Percentiles rank a stretch among this genome's conserved stretches.
Evolutionary conservation across 2,329 filamentous ascomycete species (phyloP).

Genomic region (Sphaceloma murrayae): DNA sequence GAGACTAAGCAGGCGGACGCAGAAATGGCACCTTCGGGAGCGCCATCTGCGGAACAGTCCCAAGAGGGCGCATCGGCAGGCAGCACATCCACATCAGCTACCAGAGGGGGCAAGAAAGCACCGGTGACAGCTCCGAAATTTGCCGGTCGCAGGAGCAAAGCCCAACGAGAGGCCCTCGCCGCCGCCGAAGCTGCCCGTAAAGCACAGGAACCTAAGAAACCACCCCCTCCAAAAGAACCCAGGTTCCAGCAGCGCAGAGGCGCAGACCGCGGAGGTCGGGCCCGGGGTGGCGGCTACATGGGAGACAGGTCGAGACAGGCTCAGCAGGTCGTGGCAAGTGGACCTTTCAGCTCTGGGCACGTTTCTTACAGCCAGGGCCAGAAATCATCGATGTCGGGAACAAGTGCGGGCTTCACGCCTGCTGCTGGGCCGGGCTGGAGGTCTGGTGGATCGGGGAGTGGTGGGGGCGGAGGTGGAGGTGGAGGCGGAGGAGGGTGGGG

Average conservation of each 20-base stretch:
- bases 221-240: background rate
- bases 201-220: conserved; percentile 23
- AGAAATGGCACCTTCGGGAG: background rate
- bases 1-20: too few species aligned
- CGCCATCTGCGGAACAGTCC: too few species aligned
- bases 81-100: conserved; percentile 10
- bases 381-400: too few species aligned
- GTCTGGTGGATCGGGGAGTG: conserved; percentile 13
- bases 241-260: conserved; percentile 23
- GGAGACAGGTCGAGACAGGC: conserved; percentile 25
- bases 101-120: conserved; percentile 18
- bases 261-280: conserved; percentile 24
- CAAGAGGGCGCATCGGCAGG: too few species aligned
- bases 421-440: background rate
- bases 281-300: conserved; percentile 35
- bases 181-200: conserved; percentile 24
- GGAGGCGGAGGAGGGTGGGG: too few species aligned
- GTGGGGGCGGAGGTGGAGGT: conserved; percentile 21
- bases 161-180: conserved; percentile 34
- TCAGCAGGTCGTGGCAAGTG: conserved; percentile 28
- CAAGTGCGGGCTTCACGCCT: too few species aligned
- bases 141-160: conserved; percentile 37
- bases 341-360: conserved; percentile 35
- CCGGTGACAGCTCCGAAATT: conserved; percentile 31
- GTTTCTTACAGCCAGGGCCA: too few species aligned